Conservation (phyloP, 257 asterid genomes). For the Perilla frutescens region DNA sequence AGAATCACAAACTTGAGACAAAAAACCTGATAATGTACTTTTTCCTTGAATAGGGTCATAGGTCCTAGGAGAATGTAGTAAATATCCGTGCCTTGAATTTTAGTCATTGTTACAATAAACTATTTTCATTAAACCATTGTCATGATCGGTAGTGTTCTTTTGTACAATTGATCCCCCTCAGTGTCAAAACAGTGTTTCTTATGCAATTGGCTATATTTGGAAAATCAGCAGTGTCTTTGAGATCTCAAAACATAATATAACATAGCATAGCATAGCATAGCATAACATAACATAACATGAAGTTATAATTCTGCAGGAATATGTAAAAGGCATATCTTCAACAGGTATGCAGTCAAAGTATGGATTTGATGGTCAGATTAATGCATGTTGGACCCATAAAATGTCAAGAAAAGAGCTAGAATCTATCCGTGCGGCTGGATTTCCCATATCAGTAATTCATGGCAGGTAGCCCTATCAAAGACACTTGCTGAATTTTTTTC, state of each 20-base stretch:
- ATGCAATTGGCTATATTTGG: not conserved
- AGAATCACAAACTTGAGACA: slow-evolving; percentile 24
- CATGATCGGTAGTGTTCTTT: not conserved
- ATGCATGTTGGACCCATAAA: slow-evolving; percentile 97
- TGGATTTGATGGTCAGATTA: slow-evolving; percentile 94
- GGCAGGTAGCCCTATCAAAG: slow-evolving; percentile 69
- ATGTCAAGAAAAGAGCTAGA: slow-evolving; percentile 68
- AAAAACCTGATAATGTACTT: slow-evolving; percentile 15
- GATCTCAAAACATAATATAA: not conserved
- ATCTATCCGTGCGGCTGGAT: slow-evolving; percentile 66
- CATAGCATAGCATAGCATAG: too few relatives aligned
- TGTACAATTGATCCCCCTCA: not conserved
- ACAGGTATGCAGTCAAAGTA: slow-evolving; percentile 88
- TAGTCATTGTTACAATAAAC: not conserved
- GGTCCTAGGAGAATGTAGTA: not conserved
- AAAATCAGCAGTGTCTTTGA: not conserved
- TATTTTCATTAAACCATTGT: not conserved
- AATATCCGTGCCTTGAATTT: not conserved
- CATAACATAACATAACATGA: not conserved
- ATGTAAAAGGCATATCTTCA: slow-evolving; percentile 81
- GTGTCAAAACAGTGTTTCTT: not conserved
- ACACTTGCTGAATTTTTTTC: slow-evolving; percentile 1
- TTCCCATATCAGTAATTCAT: slow-evolving; percentile 87
- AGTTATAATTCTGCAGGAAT: slow-evolving; percentile 66
- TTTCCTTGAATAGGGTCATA: not conserved